These are phyloP conservation scores for Priceomyces melissophilus DNA, from an alignment of 805 yeast species.

Conservation along the genomic window DNA sequence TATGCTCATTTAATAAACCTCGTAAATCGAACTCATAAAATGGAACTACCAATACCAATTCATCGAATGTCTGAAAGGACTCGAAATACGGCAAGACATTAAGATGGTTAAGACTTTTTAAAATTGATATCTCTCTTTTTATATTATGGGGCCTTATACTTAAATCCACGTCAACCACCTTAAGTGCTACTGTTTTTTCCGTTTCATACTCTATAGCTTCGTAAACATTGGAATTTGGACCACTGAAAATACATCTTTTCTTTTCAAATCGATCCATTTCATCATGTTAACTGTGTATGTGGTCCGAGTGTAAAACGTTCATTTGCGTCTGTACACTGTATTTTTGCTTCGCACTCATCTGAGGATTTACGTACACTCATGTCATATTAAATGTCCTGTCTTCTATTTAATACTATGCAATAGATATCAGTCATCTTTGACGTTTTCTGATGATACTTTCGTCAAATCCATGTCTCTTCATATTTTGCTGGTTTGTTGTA, in stretches of 20 bases:
- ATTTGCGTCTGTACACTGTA: background rate
- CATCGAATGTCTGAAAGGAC: constrained; percentile 25
- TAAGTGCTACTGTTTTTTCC: constrained; percentile 24
- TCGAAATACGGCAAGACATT: constrained; percentile 18
- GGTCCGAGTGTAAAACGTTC: background rate
- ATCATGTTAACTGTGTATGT: background rate
- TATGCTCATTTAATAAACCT: constrained; percentile 17
- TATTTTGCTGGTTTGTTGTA: constrained; percentile 26
- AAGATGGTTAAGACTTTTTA: constrained; percentile 16
- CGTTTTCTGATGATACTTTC: constrained; percentile 23
- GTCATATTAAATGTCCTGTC: background rate
- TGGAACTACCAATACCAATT: constrained; percentile 31
- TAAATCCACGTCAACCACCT: constrained; percentile 37
- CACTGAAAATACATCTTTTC: constrained; percentile 23
- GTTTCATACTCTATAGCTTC: constrained; percentile 14
- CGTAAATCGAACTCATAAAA: constrained; percentile 25
- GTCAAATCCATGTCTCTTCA: constrained; percentile 28
- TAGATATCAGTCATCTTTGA: constrained; percentile 13
- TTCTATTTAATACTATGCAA: background rate
- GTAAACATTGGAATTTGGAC: constrained; percentile 35
- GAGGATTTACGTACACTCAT: background rate
- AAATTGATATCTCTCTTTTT: constrained; percentile 25
- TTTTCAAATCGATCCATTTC: constrained; percentile 14
- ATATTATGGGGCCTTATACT: constrained; percentile 34
- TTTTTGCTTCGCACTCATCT: background rate